Conservation (phyloP, 768 basidiomycete genomes). For the Rhodocollybia butyracea region DNA sequence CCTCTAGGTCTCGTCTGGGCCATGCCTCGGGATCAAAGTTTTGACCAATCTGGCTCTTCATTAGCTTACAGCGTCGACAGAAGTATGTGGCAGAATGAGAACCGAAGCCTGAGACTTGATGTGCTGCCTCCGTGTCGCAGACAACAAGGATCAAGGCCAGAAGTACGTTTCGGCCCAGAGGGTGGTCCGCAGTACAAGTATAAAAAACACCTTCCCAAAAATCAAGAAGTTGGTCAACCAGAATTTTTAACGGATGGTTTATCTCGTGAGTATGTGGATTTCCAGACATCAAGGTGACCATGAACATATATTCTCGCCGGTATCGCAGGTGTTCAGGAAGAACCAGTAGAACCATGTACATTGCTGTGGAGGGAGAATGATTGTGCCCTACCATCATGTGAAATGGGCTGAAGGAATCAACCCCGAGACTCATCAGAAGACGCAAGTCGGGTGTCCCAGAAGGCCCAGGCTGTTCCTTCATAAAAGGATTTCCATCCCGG, state of each 20-base stretch:
- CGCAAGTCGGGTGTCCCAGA: not conserved
- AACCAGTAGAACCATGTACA: slow-evolving; percentile 28
- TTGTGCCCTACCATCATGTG: slow-evolving; percentile 1
- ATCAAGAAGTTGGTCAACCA: slow-evolving; percentile 31
- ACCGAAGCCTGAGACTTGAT: slow-evolving; percentile 23
- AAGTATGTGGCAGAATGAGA: not conserved
- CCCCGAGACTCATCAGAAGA: slow-evolving; percentile 9
- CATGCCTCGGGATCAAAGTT: slow-evolving; percentile 14
- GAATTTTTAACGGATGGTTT: slow-evolving; percentile 28
- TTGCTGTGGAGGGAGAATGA: slow-evolving; percentile 9
- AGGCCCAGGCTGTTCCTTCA: slow-evolving; percentile 6
- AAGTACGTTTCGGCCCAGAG: slow-evolving; percentile 22
- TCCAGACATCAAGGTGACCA: slow-evolving; percentile 37
- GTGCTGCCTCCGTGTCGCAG: slow-evolving; percentile 29
- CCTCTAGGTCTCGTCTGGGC: slow-evolving; percentile 8
- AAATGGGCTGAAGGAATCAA: slow-evolving; percentile 16
- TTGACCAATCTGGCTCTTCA: slow-evolving; percentile 12
- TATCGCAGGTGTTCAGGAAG: slow-evolving; percentile 31
- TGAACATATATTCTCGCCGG: slow-evolving; percentile 36
- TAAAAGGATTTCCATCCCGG: slow-evolving; percentile 14
- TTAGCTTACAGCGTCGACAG: not conserved
- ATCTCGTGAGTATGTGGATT: slow-evolving; percentile 28
- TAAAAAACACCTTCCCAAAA: slow-evolving; percentile 31
- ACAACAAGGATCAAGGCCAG: slow-evolving; percentile 30
- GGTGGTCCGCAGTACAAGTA: slow-evolving; percentile 18